Conservation (phyloP, 768 basidiomycete species). For the Kwoniella sp. region DNA sequence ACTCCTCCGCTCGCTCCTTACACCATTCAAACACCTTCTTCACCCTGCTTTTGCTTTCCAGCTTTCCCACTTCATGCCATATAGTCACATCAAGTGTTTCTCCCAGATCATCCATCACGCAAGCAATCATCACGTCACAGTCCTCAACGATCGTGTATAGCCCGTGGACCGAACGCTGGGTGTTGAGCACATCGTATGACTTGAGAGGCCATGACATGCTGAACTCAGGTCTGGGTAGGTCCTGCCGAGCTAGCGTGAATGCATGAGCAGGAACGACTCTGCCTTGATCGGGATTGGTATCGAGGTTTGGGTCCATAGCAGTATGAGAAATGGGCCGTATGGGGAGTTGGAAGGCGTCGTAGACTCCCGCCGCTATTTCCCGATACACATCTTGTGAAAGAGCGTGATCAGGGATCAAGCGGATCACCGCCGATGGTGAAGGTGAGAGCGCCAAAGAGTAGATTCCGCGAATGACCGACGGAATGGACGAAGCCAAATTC, state of each 20-base stretch:
- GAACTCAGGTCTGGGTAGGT: slow-evolving; percentile 27
- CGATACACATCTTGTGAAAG: background rate
- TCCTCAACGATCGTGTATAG: slow-evolving; percentile 25
- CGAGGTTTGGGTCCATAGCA: slow-evolving; percentile 2
- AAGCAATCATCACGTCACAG: slow-evolving; percentile 20
- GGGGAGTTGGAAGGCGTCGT: slow-evolving; percentile 29
- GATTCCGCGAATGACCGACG: slow-evolving; percentile 9
- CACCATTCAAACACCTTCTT: slow-evolving; percentile 15
- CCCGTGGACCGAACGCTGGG: slow-evolving; percentile 30
- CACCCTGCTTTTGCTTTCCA: background rate
- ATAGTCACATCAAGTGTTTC: slow-evolving; percentile 31
- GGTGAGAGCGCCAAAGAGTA: slow-evolving; percentile 6
- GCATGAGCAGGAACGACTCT: slow-evolving; percentile 13
- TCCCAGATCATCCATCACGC: slow-evolving; percentile 38
- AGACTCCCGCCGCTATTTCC: slow-evolving; percentile 31
- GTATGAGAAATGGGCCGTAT: slow-evolving; percentile 21
- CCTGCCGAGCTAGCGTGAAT: slow-evolving; percentile 35
- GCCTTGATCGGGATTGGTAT: slow-evolving; percentile 1
- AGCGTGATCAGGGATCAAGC: slow-evolving; percentile 10
- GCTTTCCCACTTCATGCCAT: slow-evolving; percentile 11
- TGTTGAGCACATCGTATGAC: slow-evolving; percentile 45
- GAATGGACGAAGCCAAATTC: background rate
- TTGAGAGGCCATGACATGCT: slow-evolving; percentile 40
- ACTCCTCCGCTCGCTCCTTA: slow-evolving; percentile 10
- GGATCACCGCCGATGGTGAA: slow-evolving; percentile 13